phyloP scores from a whole-genome alignment of 495 filamentous ascomycete species.

The Baudoinia panamericana region DNA sequence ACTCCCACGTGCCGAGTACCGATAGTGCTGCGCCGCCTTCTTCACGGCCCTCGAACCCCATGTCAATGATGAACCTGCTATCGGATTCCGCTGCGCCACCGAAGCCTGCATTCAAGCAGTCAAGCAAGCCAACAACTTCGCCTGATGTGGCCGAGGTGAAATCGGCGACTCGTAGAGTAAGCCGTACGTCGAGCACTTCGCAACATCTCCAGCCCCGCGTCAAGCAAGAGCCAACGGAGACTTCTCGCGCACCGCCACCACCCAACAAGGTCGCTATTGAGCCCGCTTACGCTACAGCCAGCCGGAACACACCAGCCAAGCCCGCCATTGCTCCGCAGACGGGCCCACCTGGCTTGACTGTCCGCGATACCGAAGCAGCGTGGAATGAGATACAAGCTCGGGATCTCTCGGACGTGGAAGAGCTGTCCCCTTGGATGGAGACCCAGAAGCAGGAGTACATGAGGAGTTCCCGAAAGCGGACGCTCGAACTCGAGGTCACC shows the following conservation, averaged over 20 bases:
- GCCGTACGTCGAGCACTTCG: slow-evolving; percentile 10
- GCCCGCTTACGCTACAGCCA: background rate
- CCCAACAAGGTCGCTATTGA: slow-evolving; percentile 3
- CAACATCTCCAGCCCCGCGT: slow-evolving; percentile 9
- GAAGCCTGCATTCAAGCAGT: too few species aligned
- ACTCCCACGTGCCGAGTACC: background rate
- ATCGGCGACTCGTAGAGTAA: slow-evolving; percentile 8
- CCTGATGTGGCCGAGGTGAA: background rate
- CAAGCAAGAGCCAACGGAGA: slow-evolving; percentile 7
- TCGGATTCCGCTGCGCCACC: slow-evolving; percentile 3
- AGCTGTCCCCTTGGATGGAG: background rate
- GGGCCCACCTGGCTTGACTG: slow-evolving; percentile 16
- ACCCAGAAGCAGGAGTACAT: slow-evolving; percentile 6
- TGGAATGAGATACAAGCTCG: slow-evolving; percentile 17
- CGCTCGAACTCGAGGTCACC: slow-evolving; percentile 41
- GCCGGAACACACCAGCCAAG: background rate
- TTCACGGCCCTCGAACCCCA: slow-evolving; percentile 11
- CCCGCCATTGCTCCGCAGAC: slow-evolving; percentile 29
- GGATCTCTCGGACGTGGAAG: slow-evolving; percentile 19
- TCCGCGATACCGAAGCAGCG: slow-evolving; percentile 19
- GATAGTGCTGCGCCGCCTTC: slow-evolving; percentile 1
- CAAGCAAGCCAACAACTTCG: slow-evolving; percentile 13
- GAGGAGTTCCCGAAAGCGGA: slow-evolving; percentile 11
- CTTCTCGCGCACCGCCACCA: background rate
- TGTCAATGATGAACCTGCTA: slow-evolving; percentile 19